Evolutionary conservation across 2,329 filamentous ascomycete species (phyloP).

Genomic region (Aureobasidium sp.): DNA sequence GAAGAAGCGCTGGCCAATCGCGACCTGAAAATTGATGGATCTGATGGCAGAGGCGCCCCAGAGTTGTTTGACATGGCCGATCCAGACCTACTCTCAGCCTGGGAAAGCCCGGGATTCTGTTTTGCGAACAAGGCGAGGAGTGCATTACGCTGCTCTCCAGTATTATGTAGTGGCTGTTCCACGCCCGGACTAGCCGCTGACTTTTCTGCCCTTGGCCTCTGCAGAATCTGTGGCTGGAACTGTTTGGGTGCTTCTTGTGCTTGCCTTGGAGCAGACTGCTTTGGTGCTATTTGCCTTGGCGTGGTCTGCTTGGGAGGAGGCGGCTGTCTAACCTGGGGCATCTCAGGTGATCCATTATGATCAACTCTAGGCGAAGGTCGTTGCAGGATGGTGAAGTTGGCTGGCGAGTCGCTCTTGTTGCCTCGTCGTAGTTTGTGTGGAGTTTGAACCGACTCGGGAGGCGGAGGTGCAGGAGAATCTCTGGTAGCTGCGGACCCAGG

Average conservation of each 20-base stretch:
- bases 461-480: conserved; percentile 16
- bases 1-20: conserved; percentile 20
- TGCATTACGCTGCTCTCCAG: conserved; percentile 9
- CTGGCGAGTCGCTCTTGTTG: conserved; percentile 13
- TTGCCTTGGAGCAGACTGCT: neutral
- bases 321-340: neutral
- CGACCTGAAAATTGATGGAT: conserved; percentile 14
- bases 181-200: neutral
- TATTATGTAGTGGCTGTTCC: neutral
- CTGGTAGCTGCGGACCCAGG: conserved; percentile 9
- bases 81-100: neutral
- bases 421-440: conserved; percentile 11
- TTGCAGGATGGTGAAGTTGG: conserved; percentile 17
- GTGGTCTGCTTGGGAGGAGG: conserved; percentile 9
- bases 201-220: conserved; percentile 18
- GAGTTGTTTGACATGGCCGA: conserved; percentile 2
- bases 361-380: conserved; percentile 12
- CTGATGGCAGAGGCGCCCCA: neutral
- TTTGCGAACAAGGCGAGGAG: conserved; percentile 16
- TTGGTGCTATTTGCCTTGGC: conserved; percentile 14
- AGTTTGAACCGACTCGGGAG: conserved; percentile 11
- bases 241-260: conserved; percentile 18
- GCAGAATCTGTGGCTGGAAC: conserved; percentile 25
- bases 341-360: conserved; percentile 13
- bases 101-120: conserved; percentile 7